phyloP scores from a whole-genome alignment of 768 basidiomycete species.

The Trichaptum fuscoviolaceum region DNA sequence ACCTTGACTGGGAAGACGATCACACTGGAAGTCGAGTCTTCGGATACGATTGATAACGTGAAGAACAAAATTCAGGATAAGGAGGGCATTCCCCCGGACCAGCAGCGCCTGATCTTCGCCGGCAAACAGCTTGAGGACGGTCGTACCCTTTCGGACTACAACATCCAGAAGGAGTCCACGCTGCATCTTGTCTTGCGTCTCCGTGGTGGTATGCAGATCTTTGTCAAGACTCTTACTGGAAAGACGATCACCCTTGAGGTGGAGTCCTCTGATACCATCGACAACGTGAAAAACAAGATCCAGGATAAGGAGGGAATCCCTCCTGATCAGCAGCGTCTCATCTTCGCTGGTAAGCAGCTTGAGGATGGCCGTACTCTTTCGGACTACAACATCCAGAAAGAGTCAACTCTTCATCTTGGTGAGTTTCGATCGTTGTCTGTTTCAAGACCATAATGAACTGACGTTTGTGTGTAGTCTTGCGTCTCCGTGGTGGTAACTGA shows the following conservation, averaged over 20 bases:
- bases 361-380: slow-evolving; percentile 76
- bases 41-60: slow-evolving; percentile 90
- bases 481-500: slow-evolving; percentile 73
- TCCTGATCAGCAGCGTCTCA: slow-evolving; percentile 74
- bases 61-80: slow-evolving; percentile 80
- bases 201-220: slow-evolving; percentile 69
- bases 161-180: slow-evolving; percentile 78
- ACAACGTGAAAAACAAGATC: slow-evolving; percentile 73
- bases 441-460: neutral
- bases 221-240: slow-evolving; percentile 67
- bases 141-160: slow-evolving; percentile 78
- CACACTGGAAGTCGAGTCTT: slow-evolving; percentile 88
- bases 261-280: slow-evolving; percentile 71
- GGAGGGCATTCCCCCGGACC: slow-evolving; percentile 80
- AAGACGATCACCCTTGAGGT: slow-evolving; percentile 77
- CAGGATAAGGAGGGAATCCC: slow-evolving; percentile 81
- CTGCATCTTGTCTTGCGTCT: slow-evolving; percentile 71
- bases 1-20: slow-evolving; percentile 89
- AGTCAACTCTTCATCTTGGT: slow-evolving; percentile 61
- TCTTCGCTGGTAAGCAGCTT: slow-evolving; percentile 75
- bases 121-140: slow-evolving; percentile 95
- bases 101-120: slow-evolving; percentile 88
- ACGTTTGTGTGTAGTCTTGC: slow-evolving; percentile 42
- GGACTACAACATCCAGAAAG: slow-evolving; percentile 75
- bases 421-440: slow-evolving; percentile 11